Conservation (phyloP, 2,329 filamentous ascomycete species). For the Colletotrichum sp. region DNA sequence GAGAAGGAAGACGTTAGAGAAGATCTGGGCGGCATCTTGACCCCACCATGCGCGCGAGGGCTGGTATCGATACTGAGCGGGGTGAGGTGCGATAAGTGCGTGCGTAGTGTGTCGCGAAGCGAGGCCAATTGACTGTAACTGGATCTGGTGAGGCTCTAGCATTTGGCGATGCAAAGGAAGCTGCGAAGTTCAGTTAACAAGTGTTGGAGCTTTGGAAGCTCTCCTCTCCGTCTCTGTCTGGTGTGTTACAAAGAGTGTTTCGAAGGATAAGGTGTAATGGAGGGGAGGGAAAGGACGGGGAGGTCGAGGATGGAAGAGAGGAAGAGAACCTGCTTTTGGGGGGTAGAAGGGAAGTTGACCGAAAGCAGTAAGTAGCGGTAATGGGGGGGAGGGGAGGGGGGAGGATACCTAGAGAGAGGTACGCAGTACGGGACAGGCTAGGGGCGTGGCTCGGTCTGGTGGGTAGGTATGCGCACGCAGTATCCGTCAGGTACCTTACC, state of each 20-base stretch:
- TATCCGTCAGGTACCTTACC: not conserved
- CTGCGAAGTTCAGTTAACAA: conserved; percentile 8
- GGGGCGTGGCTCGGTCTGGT: conserved; percentile 22
- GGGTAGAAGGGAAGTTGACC: conserved; percentile 21
- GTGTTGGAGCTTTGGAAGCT: conserved; percentile 21
- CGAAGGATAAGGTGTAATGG: conserved; percentile 23
- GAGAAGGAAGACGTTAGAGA: conserved; percentile 90
- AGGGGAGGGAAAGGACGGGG: conserved; percentile 23
- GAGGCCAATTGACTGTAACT: conserved; percentile 37
- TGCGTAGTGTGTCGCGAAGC: conserved; percentile 15
- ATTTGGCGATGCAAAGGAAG: conserved; percentile 7
- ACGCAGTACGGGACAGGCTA: not conserved
- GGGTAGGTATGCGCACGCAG: conserved; percentile 15
- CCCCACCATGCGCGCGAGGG: conserved; percentile 56
- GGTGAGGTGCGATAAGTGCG: conserved; percentile 32
- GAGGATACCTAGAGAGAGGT: not conserved
- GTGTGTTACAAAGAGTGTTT: conserved; percentile 33
- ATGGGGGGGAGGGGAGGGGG: not conserved
- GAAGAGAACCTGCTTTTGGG: conserved; percentile 20
- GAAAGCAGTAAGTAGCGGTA: conserved; percentile 23
- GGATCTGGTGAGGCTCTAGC: conserved; percentile 20
- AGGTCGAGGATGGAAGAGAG: conserved; percentile 24
- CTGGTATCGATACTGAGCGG: conserved; percentile 40
- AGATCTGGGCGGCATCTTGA: conserved; percentile 87
- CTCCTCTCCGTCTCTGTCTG: conserved; percentile 6